Evolutionary conservation across 2,329 filamentous ascomycete genomes (phyloP).

Genomic region (Fusarium chaquense): DNA sequence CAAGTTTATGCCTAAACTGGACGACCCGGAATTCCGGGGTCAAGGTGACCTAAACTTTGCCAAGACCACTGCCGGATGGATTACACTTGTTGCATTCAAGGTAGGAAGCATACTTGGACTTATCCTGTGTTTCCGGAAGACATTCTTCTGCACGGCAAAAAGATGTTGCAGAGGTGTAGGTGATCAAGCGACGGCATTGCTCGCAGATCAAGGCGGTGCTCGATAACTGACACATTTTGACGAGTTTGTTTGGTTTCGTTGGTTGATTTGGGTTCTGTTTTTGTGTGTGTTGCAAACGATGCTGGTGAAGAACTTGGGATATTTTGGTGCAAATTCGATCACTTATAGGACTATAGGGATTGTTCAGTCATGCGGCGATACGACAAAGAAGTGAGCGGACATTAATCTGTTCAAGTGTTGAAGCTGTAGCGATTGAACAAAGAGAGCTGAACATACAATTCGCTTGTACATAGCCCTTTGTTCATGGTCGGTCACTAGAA

Average conservation of each 20-base stretch:
- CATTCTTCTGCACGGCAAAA: not conserved
- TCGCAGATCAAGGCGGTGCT: conserved; percentile 15
- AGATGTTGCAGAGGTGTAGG: not conserved
- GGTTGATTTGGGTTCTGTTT: not conserved
- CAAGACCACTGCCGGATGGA: not conserved
- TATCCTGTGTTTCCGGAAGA: not conserved
- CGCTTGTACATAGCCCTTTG: not conserved
- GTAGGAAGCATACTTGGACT: not conserved
- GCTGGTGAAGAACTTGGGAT: not conserved
- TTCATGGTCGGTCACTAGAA: not conserved
- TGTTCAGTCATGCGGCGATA: not conserved
- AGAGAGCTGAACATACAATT: not conserved
- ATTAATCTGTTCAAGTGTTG: not conserved
- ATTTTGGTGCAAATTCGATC: not conserved
- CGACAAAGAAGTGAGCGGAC: not conserved
- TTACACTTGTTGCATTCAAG: conserved; percentile 3
- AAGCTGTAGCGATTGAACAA: not conserved
- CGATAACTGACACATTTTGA: conserved; percentile 21
- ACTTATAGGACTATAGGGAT: not conserved
- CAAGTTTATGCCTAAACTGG: not conserved
- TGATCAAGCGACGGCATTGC: not conserved
- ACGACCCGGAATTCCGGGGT: not conserved
- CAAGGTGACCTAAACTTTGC: not conserved
- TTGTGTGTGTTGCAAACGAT: not conserved
- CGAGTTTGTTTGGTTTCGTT: not conserved